These are phyloP conservation scores for Hemisphaericaspora nanyangensis DNA, from an alignment of 805 yeast genomes.

Conservation along the genomic window DNA sequence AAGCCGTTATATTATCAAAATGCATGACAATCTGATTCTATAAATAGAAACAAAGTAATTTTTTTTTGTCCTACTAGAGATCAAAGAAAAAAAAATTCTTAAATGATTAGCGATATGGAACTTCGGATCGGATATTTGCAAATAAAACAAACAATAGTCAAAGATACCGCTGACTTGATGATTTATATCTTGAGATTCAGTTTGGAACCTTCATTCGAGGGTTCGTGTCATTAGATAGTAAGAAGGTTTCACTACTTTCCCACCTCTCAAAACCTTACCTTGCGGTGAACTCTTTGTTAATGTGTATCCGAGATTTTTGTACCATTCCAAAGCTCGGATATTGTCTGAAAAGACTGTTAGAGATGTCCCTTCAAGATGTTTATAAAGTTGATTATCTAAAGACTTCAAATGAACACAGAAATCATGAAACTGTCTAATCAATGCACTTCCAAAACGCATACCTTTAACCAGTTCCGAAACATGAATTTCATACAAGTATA, in stretches of 20 bases:
- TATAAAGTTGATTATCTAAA: constrained; percentile 2
- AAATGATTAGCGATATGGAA: too few species aligned
- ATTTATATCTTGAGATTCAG: too few species aligned
- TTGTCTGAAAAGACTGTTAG: constrained; percentile 53
- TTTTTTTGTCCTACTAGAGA: too few species aligned
- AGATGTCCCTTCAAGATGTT: constrained; percentile 22
- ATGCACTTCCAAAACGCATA: constrained; percentile 31
- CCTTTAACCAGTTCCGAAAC: constrained; percentile 32
- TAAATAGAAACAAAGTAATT: too few species aligned
- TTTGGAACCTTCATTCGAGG: too few species aligned
- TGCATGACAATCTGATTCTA: too few species aligned
- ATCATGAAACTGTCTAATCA: constrained; percentile 35
- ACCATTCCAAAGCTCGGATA: constrained; percentile 40
- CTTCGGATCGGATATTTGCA: too few species aligned
- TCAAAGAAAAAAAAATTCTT: too few species aligned
- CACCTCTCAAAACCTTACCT: constrained; percentile 38
- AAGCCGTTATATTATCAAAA: too few species aligned
- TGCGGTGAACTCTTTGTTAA: constrained; percentile 40
- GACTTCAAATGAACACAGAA: constrained; percentile 18
- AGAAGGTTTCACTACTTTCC: constrained; percentile 39
- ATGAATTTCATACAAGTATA: constrained; percentile 60
- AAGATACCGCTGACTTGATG: too few species aligned
- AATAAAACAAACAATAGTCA: too few species aligned
- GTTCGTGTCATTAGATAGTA: constrained; percentile 21
- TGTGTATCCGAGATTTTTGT: constrained; percentile 35